Evolutionary conservation across 768 basidiomycete genomes (phyloP).

Genomic region (Panaeolus cyanescens): DNA sequence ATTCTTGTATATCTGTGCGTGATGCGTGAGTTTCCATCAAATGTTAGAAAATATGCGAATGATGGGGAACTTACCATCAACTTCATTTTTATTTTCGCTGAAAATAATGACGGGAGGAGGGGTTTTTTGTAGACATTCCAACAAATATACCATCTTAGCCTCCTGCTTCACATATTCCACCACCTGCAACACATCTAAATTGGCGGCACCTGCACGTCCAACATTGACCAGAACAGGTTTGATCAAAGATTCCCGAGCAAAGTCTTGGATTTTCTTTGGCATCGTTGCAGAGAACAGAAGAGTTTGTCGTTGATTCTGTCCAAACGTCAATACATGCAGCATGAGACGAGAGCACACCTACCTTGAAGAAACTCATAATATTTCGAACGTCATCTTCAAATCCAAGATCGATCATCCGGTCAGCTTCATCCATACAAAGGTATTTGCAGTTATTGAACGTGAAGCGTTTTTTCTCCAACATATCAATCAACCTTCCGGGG

Average conservation of each 20-base stretch:
- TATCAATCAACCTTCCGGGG: slow-evolving; percentile 94
- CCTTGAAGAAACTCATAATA: slow-evolving; percentile 99
- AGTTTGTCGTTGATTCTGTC: slow-evolving; percentile 92
- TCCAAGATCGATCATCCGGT: slow-evolving; percentile 98
- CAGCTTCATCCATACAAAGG: slow-evolving; percentile 98
- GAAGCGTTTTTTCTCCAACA: slow-evolving; percentile 94
- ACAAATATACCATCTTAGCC: slow-evolving; percentile 98
- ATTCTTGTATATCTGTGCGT: slow-evolving; percentile 91
- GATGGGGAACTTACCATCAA: slow-evolving; percentile 72
- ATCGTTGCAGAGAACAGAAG: slow-evolving; percentile 98
- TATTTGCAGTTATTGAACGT: slow-evolving; percentile 94
- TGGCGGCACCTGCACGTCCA: slow-evolving; percentile 96
- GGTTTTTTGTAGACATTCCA: slow-evolving; percentile 98
- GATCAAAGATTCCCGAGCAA: slow-evolving; percentile 95
- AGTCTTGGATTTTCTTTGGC: slow-evolving; percentile 99
- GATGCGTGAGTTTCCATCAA: slow-evolving; percentile 1
- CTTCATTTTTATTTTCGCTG: slow-evolving; percentile 99
- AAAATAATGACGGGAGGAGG: slow-evolving; percentile 98
- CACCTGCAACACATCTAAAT: slow-evolving; percentile 93
- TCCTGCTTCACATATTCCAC: slow-evolving; percentile 99
- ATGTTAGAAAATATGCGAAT: not conserved
- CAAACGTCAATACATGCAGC: slow-evolving; percentile 6
- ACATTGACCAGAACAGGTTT: slow-evolving; percentile 95
- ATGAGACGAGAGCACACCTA: slow-evolving; percentile 30
- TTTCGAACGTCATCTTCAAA: slow-evolving; percentile 99